Evolutionary conservation across 352 stramenopile species (phyloP), one percentile per base, ranked within the genome.

Genomic region (Pilasporangium apinafurcum): DNA sequence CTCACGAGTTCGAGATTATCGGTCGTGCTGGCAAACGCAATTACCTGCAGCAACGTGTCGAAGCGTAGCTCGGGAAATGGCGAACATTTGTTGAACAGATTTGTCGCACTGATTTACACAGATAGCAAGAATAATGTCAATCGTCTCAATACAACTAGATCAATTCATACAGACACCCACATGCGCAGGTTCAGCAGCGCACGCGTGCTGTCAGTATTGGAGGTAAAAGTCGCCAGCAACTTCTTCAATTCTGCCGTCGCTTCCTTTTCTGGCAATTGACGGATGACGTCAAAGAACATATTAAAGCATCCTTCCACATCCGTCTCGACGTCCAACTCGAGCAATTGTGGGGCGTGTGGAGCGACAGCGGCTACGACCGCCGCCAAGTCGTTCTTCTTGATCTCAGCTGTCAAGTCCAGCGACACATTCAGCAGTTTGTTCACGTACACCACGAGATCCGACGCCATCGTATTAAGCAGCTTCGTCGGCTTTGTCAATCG

Each of bases 241-340:
- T 78, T 58, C 18, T 72, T 61, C 9, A 51, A 50, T 36, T 84
- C 59, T 8, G 44, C 44, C 12, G 52, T 35, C 12, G 61, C 58
- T 31, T 62, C 41, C n/a, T 64, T 56, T 24, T 51, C 37, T 9
- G 55, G 48, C 25, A 83, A 42, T 37, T 58, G 41, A 48, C 73
- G 51, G 8, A 79, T 48, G 24, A 85, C 63, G 28, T 86, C 70
- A 38, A 78, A 65, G 3, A 89, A 65, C 45, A 92, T 63, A 32
- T 44, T 71, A 58, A 93, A 87, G 35, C 54, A 47, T 29, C 74
- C 81, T 42, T 93, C 78, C 33, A 88, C 76, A 52, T 91, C 81
- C 24, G 71, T 88, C 65, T 89, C 76, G 45, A 69, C 76, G 27
- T 83, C 57, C 27, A 86, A 62, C 48, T 66, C 65, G 37, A 93